phyloP scores from a whole-genome alignment of 768 basidiomycete species.

The Leccinum disarticulatum region DNA sequence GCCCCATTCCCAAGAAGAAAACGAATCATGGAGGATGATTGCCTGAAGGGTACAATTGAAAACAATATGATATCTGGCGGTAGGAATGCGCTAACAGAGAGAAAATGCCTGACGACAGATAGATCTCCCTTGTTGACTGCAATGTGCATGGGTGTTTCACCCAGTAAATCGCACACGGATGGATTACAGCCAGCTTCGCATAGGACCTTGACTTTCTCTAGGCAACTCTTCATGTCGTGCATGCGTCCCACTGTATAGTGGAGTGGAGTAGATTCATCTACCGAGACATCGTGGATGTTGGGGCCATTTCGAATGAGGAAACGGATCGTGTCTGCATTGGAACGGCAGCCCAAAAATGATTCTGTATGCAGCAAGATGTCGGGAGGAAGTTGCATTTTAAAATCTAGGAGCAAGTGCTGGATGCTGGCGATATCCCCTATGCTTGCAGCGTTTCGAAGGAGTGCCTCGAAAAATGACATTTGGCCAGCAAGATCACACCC shows the following conservation, averaged over 20 bases:
- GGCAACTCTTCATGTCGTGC: no score
- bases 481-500: background rate
- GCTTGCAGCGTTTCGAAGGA: accelerated
- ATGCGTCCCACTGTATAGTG: no score
- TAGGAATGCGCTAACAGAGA: background rate
- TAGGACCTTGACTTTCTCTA: background rate
- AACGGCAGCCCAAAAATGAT: background rate
- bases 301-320: no score
- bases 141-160: background rate
- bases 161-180: background rate
- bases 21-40: background rate
- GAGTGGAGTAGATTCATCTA: background rate
- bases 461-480: background rate
- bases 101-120: background rate
- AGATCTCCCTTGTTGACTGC: background rate
- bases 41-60: no score
- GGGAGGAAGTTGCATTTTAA: no score
- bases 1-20: background rate
- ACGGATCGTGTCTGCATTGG: no score
- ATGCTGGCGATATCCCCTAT: background rate
- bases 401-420: background rate
- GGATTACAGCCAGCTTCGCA: background rate
- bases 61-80: background rate
- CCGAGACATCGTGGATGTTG: background rate
- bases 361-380: no score